Base-by-base conservation (phyloP, 2,329 filamentous ascomycete genomes). In the Aspergillus flavus region DNA sequence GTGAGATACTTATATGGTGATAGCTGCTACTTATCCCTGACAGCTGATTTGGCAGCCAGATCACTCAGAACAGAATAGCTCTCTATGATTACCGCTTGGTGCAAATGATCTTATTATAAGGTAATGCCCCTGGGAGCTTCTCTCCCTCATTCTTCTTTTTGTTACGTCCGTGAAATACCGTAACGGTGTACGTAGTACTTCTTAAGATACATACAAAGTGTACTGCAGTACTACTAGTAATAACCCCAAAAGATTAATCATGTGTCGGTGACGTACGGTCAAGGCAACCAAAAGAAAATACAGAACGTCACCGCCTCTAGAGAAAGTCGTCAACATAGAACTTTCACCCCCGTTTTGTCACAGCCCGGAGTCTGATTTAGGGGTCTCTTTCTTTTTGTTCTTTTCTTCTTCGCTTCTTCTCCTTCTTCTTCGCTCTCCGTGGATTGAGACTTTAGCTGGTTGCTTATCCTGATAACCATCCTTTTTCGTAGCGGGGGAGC, bases 261-360 rank as follows among this genome's bases (percentile, higher is more conserved):
- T 19, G 50, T 53, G 50, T 53, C 50, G 19, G 50, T 53, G 50
- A 53, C 28, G 50, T 53, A 53, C 50, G 6, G 28, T 52, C 48
- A 52, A 32, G 26, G 26, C 16, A 53, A 34, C 28, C 23, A 30
- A 19, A n/a, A n/a, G 16, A 21, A 23, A 16, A 7, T 55, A 21
- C n/a, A 26, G 14, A 55, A 55, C 52, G 52, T 55, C 52, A 55
- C 52, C 52, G 52, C 52, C 52, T 36, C 30, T 36, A 12, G 52
- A 55, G 5, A 21, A 54, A 52, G 28, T 50, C 16, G 21, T 16
- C 45, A 34, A 12, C 32, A 23, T 14, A 26, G 9, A 50, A 50
- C 19, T 23, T 50, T 28, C 26, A 16, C 30, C 23, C 16, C 14
- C 26, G 46, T 36, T 54, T 53, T n/a, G 16, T 54, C 36, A 19